Base-by-base conservation (phyloP, 2,329 filamentous ascomycete species). In the Endoconidiophora polonica region DNA sequence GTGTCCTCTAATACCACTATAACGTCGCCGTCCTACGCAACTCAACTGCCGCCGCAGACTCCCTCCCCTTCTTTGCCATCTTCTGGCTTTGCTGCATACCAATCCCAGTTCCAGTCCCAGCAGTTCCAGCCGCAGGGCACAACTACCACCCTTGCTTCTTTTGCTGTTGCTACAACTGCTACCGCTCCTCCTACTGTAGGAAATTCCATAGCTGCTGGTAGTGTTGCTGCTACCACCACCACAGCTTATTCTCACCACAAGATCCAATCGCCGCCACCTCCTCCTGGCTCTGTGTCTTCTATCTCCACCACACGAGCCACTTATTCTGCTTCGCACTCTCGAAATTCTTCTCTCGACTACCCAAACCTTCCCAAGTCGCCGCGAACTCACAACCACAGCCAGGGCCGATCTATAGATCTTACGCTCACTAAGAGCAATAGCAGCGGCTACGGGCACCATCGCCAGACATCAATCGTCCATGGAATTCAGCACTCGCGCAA, bases 381-480 rank as follows among this genome's bases (percentile, higher is more conserved):
- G 41, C 55, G 56, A 55, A 36, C 54, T 57, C 49, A 43, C 38
- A 59, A 54, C 22, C 55, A 66, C 24, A 58, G 59, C 16, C 64
- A 6, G 65, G 62, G 37, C 64, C 67, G 50, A 56, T 69, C 41
- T 68, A 69, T 57, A 59, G 62, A 36, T 59, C 66, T 36, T 57
- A 65, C 33, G 63, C 67, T 51, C 68, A 71, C 54, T 60, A 63
- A 24, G 64, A 59, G 39, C 67, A 79, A 78, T 60, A 64, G 65
- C 41, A 66, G 66, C 33, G 60, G 69, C 22, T 79, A 96, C 70
- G 86, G 85, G 53, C 88, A 98, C 64, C 87, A 96, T 66, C 81
- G 91, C 50, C 87, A 98, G 68, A 94, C 90, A 0, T 96, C 90
- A 45, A 95, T 96, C 58, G 88, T 96, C 52, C 86, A 96, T 77